Evolutionary conservation across 2,329 filamentous ascomycete species (phyloP).

Genomic region (Botrytis tulipae): DNA sequence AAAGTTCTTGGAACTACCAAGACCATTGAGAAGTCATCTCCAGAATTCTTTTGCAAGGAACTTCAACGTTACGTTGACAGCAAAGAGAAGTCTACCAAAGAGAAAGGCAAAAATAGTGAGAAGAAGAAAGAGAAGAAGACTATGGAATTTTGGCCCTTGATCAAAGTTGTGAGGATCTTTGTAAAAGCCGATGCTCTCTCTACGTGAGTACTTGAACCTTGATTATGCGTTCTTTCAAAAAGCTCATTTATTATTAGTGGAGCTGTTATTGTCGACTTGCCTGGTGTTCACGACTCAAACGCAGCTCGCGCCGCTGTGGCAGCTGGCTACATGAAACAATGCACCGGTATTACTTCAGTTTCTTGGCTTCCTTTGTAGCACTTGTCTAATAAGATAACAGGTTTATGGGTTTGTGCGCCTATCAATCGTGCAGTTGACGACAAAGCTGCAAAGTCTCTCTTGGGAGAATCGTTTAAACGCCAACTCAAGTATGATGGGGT

Average conservation of each 20-base stretch:
- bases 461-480: slow-evolving; percentile 56
- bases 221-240: not conserved
- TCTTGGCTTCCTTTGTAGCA: not conserved
- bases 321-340: slow-evolving; percentile 57
- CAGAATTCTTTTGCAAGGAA: slow-evolving; percentile 28
- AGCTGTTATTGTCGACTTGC: slow-evolving; percentile 53
- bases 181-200: slow-evolving; percentile 47
- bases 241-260: slow-evolving; percentile 39
- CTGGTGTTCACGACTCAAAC: slow-evolving; percentile 53
- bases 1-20: slow-evolving; percentile 29
- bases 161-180: slow-evolving; percentile 44
- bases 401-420: slow-evolving; percentile 60
- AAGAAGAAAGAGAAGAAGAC: slow-evolving; percentile 29
- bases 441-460: slow-evolving; percentile 54
- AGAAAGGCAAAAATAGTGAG: slow-evolving; percentile 42
- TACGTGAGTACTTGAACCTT: slow-evolving; percentile 4
- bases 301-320: slow-evolving; percentile 47
- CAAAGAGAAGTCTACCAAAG: slow-evolving; percentile 36
- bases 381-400: slow-evolving; percentile 32
- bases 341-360: slow-evolving; percentile 39
- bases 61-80: slow-evolving; percentile 33
- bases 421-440: slow-evolving; percentile 61
- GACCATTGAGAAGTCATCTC: slow-evolving; percentile 23
- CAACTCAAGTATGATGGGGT: slow-evolving; percentile 59
- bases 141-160: slow-evolving; percentile 44